A percentile compares a stretch with the other conserved stretches of the same genome.
Conservation (phyloP, 1,284 basidiomycete species). For the Peniophora sp. region DNA sequence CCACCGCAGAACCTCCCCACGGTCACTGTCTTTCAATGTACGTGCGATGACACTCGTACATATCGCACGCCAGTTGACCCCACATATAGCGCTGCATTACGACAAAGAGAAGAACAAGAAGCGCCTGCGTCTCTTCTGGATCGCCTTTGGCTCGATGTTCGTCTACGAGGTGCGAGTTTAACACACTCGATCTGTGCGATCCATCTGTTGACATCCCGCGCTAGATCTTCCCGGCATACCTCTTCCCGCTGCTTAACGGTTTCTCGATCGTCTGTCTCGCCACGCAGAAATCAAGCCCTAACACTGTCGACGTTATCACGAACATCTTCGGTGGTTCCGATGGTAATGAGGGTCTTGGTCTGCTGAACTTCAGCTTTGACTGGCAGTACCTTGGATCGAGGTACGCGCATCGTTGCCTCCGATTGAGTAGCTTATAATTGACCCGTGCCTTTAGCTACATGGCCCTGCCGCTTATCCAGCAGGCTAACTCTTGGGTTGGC, state of each 20-base stretch:
- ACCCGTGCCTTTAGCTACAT: constrained; percentile 25
- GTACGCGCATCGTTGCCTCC: constrained; percentile 25
- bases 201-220: too few species aligned
- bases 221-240: constrained; percentile 45
- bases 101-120: constrained; percentile 37
- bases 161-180: constrained; percentile 28
- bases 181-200: too few species aligned
- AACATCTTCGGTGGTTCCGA: constrained; percentile 56
- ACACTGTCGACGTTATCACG: constrained; percentile 41
- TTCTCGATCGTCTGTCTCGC: constrained; percentile 51
- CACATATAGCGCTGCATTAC: constrained; percentile 40
- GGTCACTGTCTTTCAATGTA: constrained; percentile 56
- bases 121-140: constrained; percentile 55
- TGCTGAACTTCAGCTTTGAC: constrained; percentile 49
- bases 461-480: constrained; percentile 43
- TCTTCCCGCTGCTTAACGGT: constrained; percentile 53
- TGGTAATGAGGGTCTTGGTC: constrained; percentile 57
- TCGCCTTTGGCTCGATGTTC: constrained; percentile 48
- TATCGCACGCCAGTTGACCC: constrained; percentile 13
- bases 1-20: constrained; percentile 40
- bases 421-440: not conserved
- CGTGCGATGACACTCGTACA: not conserved
- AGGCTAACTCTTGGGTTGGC: constrained; percentile 55
- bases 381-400: constrained; percentile 56
- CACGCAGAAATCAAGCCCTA: constrained; percentile 36